Evolutionary conservation across 2,329 filamentous ascomycete species (phyloP), one percentile per base, ranked within the genome.

Genomic region (Penicillium sp.): DNA sequence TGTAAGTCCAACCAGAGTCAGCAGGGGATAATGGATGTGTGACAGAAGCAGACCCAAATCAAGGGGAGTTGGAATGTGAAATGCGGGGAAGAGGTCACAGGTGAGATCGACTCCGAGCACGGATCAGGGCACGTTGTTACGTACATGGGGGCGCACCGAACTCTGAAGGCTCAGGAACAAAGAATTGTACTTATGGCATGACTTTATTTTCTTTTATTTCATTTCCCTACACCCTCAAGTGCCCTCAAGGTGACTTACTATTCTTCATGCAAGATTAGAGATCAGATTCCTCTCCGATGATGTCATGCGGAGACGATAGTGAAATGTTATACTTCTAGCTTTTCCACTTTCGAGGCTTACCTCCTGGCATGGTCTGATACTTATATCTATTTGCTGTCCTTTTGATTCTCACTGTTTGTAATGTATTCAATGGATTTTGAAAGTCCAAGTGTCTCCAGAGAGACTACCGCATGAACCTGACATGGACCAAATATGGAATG

Each of bases 301-400:
- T 62, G 63, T 66, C 64, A 66, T 66, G 59, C 61, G 61, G 64
- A 63, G 58, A 54, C 35, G 16, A 24, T 37, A 27, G 10, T n/a
- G 35, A 9, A 37, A 0, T 19, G 35, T 9, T 37, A 37, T 37
- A 39, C 16, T 39, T 39, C n/a, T 39, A 19, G 3, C 35, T 7
- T 39, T 10, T 39, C 5, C 14, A 13, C 14, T 33, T 13, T 11
- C 10, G 14, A 33, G 31, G 31, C 31, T 33, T 5, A 33, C 24
- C 7, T 26, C 24, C 13, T 13, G 31, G 31, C 31, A 33, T 33
- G 5, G 10, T 6, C 4, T 33, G 11, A 33, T 37, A 7, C 7
- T 2, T 3, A 10, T 37, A 10, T 10, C 9, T 37, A 10, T 19
- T 7, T 37, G 7, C 8, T 37, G 1, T 33, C 13, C 5, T 33